A percentile compares a stretch with the other conserved stretches of the same genome.
Conservation (phyloP, 352 stramenopile genomes). For the Nothophytophthora sp. region DNA sequence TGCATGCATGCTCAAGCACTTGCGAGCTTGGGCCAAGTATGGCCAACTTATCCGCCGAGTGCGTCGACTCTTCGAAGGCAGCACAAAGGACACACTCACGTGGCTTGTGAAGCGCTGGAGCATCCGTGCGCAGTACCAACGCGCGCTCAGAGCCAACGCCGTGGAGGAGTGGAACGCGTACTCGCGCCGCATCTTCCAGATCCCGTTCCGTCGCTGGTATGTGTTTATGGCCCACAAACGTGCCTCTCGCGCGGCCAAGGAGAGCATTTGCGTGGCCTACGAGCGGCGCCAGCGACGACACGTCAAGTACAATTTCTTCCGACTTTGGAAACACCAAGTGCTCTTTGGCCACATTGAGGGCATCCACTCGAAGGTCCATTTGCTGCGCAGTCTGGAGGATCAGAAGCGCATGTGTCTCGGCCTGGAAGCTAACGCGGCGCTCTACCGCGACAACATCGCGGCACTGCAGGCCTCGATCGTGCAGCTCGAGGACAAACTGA, state of each 20-base stretch:
- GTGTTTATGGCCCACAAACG: slow-evolving; percentile 41
- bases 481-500: slow-evolving; percentile 56
- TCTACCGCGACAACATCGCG: slow-evolving; percentile 67
- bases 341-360: slow-evolving; percentile 73
- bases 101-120: slow-evolving; percentile 50
- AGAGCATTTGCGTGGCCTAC: slow-evolving; percentile 72
- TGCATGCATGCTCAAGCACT: slow-evolving; percentile 50
- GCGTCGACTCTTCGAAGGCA: slow-evolving; percentile 64
- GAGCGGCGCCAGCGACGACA: slow-evolving; percentile 58
- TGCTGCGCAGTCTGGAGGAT: slow-evolving; percentile 69
- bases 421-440: slow-evolving; percentile 52
- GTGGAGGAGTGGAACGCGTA: slow-evolving; percentile 69
- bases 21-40: slow-evolving; percentile 54
- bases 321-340: slow-evolving; percentile 78
- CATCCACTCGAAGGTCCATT: slow-evolving; percentile 63
- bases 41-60: slow-evolving; percentile 55
- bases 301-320: slow-evolving; percentile 80
- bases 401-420: slow-evolving; percentile 78
- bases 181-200: slow-evolving; percentile 63
- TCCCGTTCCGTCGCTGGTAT: slow-evolving; percentile 76
- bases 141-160: slow-evolving; percentile 38
- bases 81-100: slow-evolving; percentile 41
- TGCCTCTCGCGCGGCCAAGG: slow-evolving; percentile 43
- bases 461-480: slow-evolving; percentile 56
- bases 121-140: slow-evolving; percentile 60